These are phyloP conservation scores for Vigna nakashimae DNA, from an alignment of 306 rosid genomes.

Conservation along the genomic window DNA sequence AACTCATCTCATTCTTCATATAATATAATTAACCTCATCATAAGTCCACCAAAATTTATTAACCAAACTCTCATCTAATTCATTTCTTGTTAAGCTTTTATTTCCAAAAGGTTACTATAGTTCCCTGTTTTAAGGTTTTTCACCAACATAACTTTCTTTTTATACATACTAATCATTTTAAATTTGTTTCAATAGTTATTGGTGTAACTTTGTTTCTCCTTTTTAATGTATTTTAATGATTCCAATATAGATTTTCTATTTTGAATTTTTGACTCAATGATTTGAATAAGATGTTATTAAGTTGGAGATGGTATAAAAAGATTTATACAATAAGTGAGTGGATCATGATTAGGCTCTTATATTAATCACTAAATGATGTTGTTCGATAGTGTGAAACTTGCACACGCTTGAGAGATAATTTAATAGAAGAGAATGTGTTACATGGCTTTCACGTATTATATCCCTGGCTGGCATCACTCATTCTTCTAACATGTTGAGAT, in stretches of 20 bases:
- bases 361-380: conserved; percentile 18
- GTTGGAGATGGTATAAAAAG: no score
- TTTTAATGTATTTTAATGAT: no score
- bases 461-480: conserved; percentile 32
- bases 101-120: no score
- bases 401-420: conserved; percentile 11
- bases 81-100: no score
- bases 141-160: no score
- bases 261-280: no score
- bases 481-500: conserved; percentile 34
- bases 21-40: conserved; percentile 31
- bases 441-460: conserved; percentile 32
- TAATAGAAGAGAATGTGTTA: background rate
- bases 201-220: no score
- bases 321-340: background rate
- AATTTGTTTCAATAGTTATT: no score
- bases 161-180: no score
- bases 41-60: conserved; percentile 10
- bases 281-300: no score
- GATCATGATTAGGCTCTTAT: background rate
- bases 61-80: background rate
- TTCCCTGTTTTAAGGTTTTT: no score
- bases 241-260: no score
- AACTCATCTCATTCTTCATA: conserved; percentile 38
- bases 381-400: conserved; percentile 4